Evolutionary conservation across 176 grass and related monocot species (phyloP).

Genomic region (Carex myosuroides): DNA sequence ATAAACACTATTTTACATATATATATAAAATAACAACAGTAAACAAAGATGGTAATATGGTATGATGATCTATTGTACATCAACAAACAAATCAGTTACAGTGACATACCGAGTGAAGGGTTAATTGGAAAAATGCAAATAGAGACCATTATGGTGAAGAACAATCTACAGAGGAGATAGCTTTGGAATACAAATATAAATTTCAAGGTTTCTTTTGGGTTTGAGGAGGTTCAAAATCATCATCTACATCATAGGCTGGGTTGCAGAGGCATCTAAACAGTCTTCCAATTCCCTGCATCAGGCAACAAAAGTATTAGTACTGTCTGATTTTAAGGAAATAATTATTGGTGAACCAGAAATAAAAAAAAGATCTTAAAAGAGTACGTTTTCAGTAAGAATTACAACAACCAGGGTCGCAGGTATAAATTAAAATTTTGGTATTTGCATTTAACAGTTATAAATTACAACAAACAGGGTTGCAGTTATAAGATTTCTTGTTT

Average conservation of each 20-base stretch:
- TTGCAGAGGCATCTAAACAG: constrained; percentile 96
- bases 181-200: constrained; percentile 27
- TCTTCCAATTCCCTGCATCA: constrained; percentile 82
- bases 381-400: background rate
- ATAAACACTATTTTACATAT: constrained; percentile 2
- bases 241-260: constrained; percentile 92
- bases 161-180: constrained; percentile 18
- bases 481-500: background rate
- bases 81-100: constrained; percentile 34
- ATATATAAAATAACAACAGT: background rate
- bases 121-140: background rate
- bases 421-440: background rate
- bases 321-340: background rate
- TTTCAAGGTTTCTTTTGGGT: constrained; percentile 25
- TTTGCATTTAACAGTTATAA: background rate
- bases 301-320: background rate
- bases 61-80: constrained; percentile 16
- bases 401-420: background rate
- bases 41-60: background rate
- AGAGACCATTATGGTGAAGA: background rate
- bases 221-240: constrained; percentile 64
- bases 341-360: background rate
- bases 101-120: background rate
- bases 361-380: background rate
- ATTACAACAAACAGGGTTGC: background rate